phyloP scores from a whole-genome alignment of 495 filamentous ascomycete species.

The Tuber melanosporum region DNA sequence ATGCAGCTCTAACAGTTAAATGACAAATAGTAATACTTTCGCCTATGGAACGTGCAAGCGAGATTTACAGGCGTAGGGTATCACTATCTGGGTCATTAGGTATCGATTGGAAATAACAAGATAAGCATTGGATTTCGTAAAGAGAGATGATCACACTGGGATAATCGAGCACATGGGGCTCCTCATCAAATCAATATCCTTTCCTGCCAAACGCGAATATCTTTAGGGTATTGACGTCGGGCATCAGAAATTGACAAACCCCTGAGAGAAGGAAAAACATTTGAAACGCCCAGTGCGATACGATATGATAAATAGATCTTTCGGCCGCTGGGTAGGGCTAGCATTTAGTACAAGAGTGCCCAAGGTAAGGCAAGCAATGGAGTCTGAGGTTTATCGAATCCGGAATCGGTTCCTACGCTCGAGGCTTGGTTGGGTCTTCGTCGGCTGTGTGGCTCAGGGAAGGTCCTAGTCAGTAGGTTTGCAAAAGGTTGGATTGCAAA shows the following conservation, averaged over 20 bases:
- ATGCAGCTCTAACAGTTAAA: background rate
- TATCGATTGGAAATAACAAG: background rate
- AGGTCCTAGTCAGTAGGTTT: conserved; percentile 14
- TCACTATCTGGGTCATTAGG: background rate
- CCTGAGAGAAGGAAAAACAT: background rate
- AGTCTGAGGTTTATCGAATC: background rate
- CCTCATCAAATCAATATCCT: background rate
- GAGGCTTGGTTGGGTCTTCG: conserved; percentile 37
- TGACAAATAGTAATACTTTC: background rate
- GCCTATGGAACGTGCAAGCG: background rate
- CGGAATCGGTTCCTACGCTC: conserved; percentile 14
- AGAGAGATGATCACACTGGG: background rate
- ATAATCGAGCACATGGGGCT: background rate
- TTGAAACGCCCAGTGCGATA: background rate
- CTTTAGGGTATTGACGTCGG: background rate
- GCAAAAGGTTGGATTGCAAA: background rate
- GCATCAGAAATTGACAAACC: background rate
- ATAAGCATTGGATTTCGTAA: background rate
- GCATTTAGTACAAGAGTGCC: background rate
- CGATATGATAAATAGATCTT: background rate
- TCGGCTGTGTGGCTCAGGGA: conserved; percentile 16
- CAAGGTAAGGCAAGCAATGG: background rate
- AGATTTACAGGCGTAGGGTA: background rate
- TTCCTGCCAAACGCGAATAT: background rate
- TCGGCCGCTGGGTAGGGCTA: background rate